Conservation (phyloP, 495 filamentous ascomycete species). For the Delitschia confertaspora region DNA sequence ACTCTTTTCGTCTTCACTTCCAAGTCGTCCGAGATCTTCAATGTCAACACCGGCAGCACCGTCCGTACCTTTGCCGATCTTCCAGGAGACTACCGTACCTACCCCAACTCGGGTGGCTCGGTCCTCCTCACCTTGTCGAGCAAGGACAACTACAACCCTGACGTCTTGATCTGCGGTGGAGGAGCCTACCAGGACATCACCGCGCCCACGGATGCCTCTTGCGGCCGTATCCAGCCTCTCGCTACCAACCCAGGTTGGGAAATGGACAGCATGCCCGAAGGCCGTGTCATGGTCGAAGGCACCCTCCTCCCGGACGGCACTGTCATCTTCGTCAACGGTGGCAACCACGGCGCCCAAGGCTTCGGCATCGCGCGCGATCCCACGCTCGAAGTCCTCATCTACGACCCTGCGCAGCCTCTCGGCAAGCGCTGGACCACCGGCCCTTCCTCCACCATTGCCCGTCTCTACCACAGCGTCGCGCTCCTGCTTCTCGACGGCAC, state of each 20-base stretch:
- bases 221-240: constrained; percentile 50
- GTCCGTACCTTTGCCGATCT: constrained; percentile 47
- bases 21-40: constrained; percentile 50
- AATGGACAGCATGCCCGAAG: constrained; percentile 56
- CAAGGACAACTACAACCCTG: constrained; percentile 43
- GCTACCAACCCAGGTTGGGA: constrained; percentile 46
- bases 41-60: constrained; percentile 37
- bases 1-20: constrained; percentile 48
- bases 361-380: constrained; percentile 47
- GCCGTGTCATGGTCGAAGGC: constrained; percentile 53
- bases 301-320: constrained; percentile 53
- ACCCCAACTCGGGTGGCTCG: constrained; percentile 55
- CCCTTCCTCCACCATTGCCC: constrained; percentile 42
- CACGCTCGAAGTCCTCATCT: constrained; percentile 49
- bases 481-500: constrained; percentile 52
- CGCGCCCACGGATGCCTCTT: constrained; percentile 49
- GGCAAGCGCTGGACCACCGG: constrained; percentile 47
- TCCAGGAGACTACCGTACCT: constrained; percentile 51
- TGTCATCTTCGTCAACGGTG: constrained; percentile 52
- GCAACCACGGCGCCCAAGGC: constrained; percentile 49
- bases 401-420: constrained; percentile 43
- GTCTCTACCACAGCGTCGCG: constrained; percentile 52
- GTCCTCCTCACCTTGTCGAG: constrained; percentile 50
- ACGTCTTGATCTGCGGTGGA: constrained; percentile 53
- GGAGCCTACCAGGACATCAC: constrained; percentile 56